A percentile compares a stretch with the other conserved stretches of the same genome.
Evolutionary conservation across 140 eudicot species (phyloP).

Genomic region (Cichorium intybus): DNA sequence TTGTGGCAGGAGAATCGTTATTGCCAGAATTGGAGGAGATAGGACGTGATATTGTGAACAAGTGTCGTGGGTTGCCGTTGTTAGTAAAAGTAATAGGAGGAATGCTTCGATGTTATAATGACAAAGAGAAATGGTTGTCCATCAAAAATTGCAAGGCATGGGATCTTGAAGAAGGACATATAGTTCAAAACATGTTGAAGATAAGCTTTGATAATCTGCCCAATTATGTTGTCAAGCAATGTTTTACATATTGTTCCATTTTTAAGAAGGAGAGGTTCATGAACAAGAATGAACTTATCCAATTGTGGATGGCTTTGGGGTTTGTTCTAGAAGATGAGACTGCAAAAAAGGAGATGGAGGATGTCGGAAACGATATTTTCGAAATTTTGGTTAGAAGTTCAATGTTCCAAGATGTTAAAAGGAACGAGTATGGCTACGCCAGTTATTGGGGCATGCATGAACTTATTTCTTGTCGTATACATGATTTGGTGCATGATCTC

Average conservation of each 20-base stretch:
- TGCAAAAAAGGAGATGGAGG: not conserved
- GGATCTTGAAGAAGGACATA: not conserved
- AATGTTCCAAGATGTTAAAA: not conserved
- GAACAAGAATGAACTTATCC: not conserved
- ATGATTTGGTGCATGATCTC: constrained; percentile 3
- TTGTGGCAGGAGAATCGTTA: not conserved
- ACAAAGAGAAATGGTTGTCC: not conserved
- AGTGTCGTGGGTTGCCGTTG: not conserved
- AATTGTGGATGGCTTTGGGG: not conserved
- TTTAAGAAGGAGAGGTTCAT: not conserved
- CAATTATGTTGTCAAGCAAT: not conserved
- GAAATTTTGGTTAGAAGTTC: not conserved
- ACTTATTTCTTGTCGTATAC: not conserved
- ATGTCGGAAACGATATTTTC: not conserved
- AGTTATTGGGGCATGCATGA: not conserved
- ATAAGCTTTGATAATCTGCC: not conserved
- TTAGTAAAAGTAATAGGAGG: not conserved
- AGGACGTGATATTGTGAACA: not conserved
- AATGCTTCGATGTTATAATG: not conserved
- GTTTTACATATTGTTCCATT: not conserved
- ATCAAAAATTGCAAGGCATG: not conserved
- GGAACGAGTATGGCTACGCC: not conserved
- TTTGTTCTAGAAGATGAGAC: not conserved
- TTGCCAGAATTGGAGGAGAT: not conserved
- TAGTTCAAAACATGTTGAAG: not conserved